These are phyloP conservation scores for Myxozyma neglecta DNA, from an alignment of 805 yeast genomes.

Conservation along the genomic window DNA sequence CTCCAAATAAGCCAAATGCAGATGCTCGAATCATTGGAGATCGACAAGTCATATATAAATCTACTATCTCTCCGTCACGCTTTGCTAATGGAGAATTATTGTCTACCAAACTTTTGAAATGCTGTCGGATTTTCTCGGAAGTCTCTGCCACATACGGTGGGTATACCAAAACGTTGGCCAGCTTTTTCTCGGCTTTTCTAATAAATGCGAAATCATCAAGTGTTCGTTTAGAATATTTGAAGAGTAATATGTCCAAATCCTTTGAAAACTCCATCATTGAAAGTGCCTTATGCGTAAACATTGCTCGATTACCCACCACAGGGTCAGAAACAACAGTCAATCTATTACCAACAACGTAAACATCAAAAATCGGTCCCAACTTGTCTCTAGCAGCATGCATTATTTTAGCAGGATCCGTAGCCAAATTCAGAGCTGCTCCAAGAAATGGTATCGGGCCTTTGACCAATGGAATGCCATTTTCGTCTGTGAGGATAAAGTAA, in stretches of 20 bases:
- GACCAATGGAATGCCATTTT: conserved; percentile 7
- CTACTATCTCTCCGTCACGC: background rate
- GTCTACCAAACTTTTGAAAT: background rate
- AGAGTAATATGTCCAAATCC: background rate
- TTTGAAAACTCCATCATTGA: background rate
- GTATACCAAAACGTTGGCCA: background rate
- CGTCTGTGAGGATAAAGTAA: background rate
- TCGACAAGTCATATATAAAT: conserved; percentile 3
- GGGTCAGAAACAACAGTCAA: conserved; percentile 21
- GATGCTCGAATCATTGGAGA: conserved; percentile 7
- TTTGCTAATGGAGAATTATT: background rate
- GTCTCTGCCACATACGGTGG: background rate
- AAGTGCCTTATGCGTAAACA: background rate
- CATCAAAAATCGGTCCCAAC: conserved; percentile 6
- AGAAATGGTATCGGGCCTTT: conserved; percentile 17
- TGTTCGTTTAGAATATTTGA: background rate
- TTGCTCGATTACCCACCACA: conserved; percentile 9
- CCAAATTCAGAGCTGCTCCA: conserved; percentile 14
- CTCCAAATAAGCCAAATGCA: conserved; percentile 20
- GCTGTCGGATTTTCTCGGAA: background rate
- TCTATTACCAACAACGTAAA: conserved; percentile 16
- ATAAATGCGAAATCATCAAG: conserved; percentile 1
- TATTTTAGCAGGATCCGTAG: background rate
- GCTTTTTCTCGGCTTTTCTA: background rate
- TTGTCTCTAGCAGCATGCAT: conserved; percentile 1